phyloP scores from a whole-genome alignment of 1,284 basidiomycete genomes.

The Cryptococcus sp. region DNA sequence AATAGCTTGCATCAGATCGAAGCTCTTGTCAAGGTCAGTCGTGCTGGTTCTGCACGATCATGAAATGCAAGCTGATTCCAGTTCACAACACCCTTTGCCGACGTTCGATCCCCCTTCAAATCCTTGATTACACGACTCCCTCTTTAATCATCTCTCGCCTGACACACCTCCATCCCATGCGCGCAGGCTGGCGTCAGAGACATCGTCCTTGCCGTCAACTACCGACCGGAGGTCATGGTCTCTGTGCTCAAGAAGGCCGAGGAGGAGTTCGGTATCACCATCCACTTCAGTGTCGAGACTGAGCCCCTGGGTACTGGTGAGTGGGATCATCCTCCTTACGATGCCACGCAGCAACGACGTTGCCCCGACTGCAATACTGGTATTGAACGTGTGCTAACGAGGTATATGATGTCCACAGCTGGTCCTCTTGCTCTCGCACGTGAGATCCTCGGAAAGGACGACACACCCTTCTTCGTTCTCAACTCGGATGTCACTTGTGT shows the following conservation, averaged over 20 bases:
- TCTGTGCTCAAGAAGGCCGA: conserved; percentile 59
- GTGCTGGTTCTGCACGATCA: too few relatives aligned
- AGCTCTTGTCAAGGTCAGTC: conserved; percentile 57
- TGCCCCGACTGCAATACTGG: not conserved
- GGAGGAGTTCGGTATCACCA: conserved; percentile 59
- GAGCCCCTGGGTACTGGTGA: conserved; percentile 59
- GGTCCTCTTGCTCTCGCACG: conserved; percentile 59
- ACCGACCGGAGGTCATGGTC: conserved; percentile 60
- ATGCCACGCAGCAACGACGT: not conserved
- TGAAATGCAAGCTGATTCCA: not conserved
- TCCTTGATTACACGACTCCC: not conserved
- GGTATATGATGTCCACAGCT: conserved; percentile 43
- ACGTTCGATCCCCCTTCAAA: too few relatives aligned
- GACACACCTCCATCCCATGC: not conserved
- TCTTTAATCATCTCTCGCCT: not conserved
- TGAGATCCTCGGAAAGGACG: conserved; percentile 59
- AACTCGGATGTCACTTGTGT: conserved; percentile 61
- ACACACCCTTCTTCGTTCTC: conserved; percentile 60
- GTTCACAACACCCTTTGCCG: not conserved
- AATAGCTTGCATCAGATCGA: conserved; percentile 59
- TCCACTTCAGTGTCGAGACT: conserved; percentile 59
- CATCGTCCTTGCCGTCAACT: conserved; percentile 60
- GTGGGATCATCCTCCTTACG: conserved; percentile 19
- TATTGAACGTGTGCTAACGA: not conserved
- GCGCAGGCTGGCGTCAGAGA: conserved; percentile 58